These are phyloP conservation scores for Trichophyton rubrum DNA, from an alignment of 2,329 filamentous ascomycete species.

Conservation along the genomic window DNA sequence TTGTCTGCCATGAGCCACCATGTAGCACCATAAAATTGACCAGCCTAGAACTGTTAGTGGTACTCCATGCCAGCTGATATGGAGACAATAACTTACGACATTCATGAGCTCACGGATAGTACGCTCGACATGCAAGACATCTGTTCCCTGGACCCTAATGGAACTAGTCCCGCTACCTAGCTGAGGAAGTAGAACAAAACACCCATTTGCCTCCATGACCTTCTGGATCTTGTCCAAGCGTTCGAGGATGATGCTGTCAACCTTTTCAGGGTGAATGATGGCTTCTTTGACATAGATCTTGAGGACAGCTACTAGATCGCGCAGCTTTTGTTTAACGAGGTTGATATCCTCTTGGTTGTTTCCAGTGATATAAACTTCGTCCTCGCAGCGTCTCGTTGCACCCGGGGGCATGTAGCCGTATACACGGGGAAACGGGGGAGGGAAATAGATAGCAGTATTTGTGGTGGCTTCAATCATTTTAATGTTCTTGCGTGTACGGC, in stretches of 20 bases:
- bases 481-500: slow-evolving; percentile 90
- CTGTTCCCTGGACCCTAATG: slow-evolving; percentile 81
- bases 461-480: slow-evolving; percentile 94
- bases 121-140: slow-evolving; percentile 86
- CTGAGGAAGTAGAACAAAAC: slow-evolving; percentile 82
- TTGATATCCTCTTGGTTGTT: slow-evolving; percentile 73
- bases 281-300: slow-evolving; percentile 88
- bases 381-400: slow-evolving; percentile 67
- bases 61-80: background rate
- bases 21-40: slow-evolving; percentile 92
- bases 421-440: slow-evolving; percentile 80
- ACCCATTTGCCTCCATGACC: slow-evolving; percentile 93
- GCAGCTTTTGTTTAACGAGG: slow-evolving; percentile 79
- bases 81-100: slow-evolving; percentile 46
- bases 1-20: slow-evolving; percentile 70
- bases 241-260: slow-evolving; percentile 83
- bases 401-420: slow-evolving; percentile 81
- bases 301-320: slow-evolving; percentile 67
- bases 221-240: slow-evolving; percentile 93
- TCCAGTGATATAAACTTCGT: slow-evolving; percentile 91
- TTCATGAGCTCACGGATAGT: slow-evolving; percentile 94
- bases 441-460: slow-evolving; percentile 95
- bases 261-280: slow-evolving; percentile 76
- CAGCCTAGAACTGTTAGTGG: slow-evolving; percentile 47
- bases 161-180: slow-evolving; percentile 73